Evolutionary conservation across 148 eudicot genomes (phyloP).

Genomic region (Dysphania ambrosioides): DNA sequence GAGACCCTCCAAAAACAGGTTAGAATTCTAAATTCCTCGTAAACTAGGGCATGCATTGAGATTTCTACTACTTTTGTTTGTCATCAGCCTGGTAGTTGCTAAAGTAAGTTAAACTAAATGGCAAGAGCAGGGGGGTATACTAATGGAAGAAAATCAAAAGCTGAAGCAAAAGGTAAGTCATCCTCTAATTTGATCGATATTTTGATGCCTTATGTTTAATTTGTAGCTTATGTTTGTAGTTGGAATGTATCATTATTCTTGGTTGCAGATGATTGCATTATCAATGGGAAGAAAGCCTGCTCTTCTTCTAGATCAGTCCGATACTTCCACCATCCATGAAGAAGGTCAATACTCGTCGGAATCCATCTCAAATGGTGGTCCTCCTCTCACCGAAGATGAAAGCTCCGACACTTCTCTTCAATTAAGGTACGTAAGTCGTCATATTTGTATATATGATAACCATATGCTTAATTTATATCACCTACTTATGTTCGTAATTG

Average conservation of each 20-base stretch:
- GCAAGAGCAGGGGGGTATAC: constrained; percentile 35
- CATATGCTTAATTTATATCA: too few relatives aligned
- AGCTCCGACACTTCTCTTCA: constrained; percentile 51
- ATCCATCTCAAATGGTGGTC: constrained; percentile 37
- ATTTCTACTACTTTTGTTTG: too few relatives aligned
- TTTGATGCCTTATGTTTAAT: background rate
- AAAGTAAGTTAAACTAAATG: background rate
- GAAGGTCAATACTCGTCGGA: constrained; percentile 51
- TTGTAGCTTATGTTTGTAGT: background rate
- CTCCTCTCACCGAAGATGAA: constrained; percentile 45
- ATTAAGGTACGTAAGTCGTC: constrained; percentile 53
- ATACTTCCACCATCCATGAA: constrained; percentile 18
- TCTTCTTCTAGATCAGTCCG: constrained; percentile 6
- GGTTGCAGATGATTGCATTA: constrained; percentile 37
- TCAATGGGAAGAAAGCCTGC: constrained; percentile 27
- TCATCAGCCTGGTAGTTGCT: too few relatives aligned
- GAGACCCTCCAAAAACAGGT: constrained; percentile 44
- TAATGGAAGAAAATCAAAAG: constrained; percentile 50
- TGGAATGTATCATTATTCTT: background rate
- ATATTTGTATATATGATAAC: too few relatives aligned
- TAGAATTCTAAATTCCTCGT: background rate
- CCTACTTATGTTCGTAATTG: too few relatives aligned
- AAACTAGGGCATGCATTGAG: too few relatives aligned
- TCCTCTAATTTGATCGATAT: background rate
- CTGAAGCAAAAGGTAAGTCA: constrained; percentile 43